Evolutionary conservation across 805 yeast species (phyloP).

Genomic region (Geotrichum ghanense): DNA sequence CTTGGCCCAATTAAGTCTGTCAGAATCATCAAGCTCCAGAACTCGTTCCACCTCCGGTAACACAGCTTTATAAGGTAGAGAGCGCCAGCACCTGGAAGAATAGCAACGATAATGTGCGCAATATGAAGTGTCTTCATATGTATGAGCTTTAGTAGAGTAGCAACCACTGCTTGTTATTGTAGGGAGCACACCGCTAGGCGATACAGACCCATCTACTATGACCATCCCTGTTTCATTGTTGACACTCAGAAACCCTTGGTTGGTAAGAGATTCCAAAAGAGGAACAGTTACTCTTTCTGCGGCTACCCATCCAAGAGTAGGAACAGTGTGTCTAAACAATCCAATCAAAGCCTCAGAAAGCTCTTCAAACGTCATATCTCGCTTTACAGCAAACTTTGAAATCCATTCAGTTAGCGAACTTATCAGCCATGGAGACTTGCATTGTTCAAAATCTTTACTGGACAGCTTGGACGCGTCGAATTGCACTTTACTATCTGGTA

Average conservation of each 20-base stretch:
- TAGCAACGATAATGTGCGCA: conserved; percentile 19
- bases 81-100: conserved; percentile 19
- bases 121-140: conserved; percentile 3
- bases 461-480: conserved; percentile 15
- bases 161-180: conserved; percentile 25
- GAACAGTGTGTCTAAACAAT: conserved; percentile 17
- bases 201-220: neutral
- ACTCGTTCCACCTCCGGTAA: conserved; percentile 12
- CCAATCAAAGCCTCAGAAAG: conserved; percentile 14
- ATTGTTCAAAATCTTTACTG: conserved; percentile 11
- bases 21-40: conserved; percentile 12
- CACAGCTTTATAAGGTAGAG: conserved; percentile 10
- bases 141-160: conserved; percentile 16
- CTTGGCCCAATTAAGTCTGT: conserved; percentile 15
- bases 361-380: conserved; percentile 11
- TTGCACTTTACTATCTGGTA: conserved; percentile 11
- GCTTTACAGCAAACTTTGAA: neutral
- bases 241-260: conserved; percentile 15
- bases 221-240: conserved; percentile 9
- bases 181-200: conserved; percentile 25
- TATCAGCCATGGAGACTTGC: conserved; percentile 14
- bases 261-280: conserved; percentile 17
- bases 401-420: conserved; percentile 13
- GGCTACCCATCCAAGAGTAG: conserved; percentile 20
- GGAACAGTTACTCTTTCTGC: conserved; percentile 22